These are phyloP conservation scores for Perilla frutescens DNA, from an alignment of 257 asterid species.

Conservation along the genomic window DNA sequence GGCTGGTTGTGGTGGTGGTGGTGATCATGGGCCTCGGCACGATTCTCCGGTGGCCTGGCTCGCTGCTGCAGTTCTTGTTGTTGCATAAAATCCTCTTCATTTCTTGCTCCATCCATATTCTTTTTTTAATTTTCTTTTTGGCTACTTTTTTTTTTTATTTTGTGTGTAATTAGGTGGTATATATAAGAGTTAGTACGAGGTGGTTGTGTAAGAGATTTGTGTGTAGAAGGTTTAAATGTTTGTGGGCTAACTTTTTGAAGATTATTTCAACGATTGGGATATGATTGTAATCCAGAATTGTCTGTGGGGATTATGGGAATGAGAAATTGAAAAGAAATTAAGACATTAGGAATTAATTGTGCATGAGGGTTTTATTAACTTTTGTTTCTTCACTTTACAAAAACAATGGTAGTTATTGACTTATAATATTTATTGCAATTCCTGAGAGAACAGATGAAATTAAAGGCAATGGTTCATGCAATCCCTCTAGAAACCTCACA, in stretches of 20 bases:
- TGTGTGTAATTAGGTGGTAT: conserved; percentile 27
- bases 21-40: neutral
- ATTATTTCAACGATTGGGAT: conserved; percentile 44
- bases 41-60: conserved; percentile 27
- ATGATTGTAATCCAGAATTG: conserved; percentile 44
- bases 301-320: conserved; percentile 45
- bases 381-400: conserved; percentile 15
- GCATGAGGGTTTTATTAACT: conserved; percentile 21
- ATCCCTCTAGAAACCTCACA: conserved; percentile 26
- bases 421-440: neutral
- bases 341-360: conserved; percentile 12
- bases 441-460: conserved; percentile 31
- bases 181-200: conserved; percentile 22
- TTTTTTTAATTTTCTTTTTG: neutral
- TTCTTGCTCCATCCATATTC: conserved; percentile 44
- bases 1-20: conserved; percentile 15
- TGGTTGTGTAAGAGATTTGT: conserved; percentile 17
- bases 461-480: conserved; percentile 30
- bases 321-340: conserved; percentile 7
- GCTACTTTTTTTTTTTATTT: conserved; percentile 18
- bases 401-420: neutral
- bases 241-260: conserved; percentile 8
- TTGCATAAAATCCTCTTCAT: conserved; percentile 24
- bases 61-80: conserved; percentile 34
- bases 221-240: conserved; percentile 37